Evolutionary conservation across 2,329 filamentous ascomycete genomes (phyloP), one percentile per base, ranked within the genome.

Genomic region (Polytolypa hystricis): DNA sequence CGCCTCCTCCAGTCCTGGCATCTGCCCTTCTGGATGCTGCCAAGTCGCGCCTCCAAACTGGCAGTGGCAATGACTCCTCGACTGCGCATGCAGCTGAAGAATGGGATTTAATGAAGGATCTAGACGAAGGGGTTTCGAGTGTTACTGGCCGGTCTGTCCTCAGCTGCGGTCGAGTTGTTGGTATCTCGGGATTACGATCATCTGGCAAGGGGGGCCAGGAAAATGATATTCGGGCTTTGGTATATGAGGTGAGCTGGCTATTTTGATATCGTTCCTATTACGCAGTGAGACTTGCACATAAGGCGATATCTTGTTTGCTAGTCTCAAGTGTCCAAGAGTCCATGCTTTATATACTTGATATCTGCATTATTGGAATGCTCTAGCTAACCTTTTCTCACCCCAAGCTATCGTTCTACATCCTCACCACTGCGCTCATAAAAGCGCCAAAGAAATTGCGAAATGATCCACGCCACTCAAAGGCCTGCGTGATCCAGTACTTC

Each of bases 401-500:
- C 6, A 15, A 37, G 35, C 20, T 38, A 12, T 33, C 35, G 10
- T 21, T 39, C 8, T 15, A 35, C 4, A 35, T 30, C 18, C 19
- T 34, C 20, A 23, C 17, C 30, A 30, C 15, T n/a, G 26, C 12
- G 16, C 16, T 35, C 18, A 31, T 18, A 26, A 37, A 37, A 21
- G 19, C 14, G 20, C 36, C 20, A 4, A 8, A 9, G 14, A 20
- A 10, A 5, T 10, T 10, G 5, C 12, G 18, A 17, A 18, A 21
- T 6, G 7, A 7, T 18, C n/a, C 6, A 21, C 9, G 7, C 10
- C 17, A 15, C 5, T 33, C 42, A 38, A 30, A 36, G 20, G 44
- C 34, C 11, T 33, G 44, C 21, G 31, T 46, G 15, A 34, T 46
- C 11, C 42, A 44, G 29, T 46, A 40, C 18, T 41, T 35, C 15